phyloP scores from a whole-genome alignment of 1,284 basidiomycete species.

The Tremellales sp. region DNA sequence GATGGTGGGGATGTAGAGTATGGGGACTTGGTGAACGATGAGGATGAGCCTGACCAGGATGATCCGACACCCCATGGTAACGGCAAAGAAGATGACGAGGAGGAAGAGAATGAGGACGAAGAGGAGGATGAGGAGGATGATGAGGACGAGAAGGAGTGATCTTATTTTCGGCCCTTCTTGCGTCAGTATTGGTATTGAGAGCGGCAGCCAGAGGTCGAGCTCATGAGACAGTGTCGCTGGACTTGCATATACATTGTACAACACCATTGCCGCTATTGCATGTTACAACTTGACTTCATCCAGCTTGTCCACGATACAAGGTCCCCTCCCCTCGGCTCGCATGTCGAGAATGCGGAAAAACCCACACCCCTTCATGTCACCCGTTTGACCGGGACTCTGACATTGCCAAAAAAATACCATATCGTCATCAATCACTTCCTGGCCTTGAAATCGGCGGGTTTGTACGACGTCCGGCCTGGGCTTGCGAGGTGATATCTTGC shows the following conservation, averaged over 20 bases:
- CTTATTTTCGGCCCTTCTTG: too few relatives aligned
- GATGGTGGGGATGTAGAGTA: constrained; percentile 32
- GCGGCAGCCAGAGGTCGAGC: too few relatives aligned
- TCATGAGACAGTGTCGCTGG: too few relatives aligned
- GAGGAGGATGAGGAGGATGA: constrained; percentile 19
- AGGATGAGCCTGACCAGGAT: constrained; percentile 38
- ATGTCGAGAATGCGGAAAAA: constrained; percentile 78
- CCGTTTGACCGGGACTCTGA: constrained; percentile 68
- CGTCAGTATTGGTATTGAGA: too few relatives aligned
- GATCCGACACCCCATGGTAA: background rate
- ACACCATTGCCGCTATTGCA: background rate
- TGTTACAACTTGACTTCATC: background rate
- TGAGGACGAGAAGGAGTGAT: constrained; percentile 7
- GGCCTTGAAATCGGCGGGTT: background rate
- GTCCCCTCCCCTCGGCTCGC: constrained; percentile 61
- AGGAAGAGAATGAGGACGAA: constrained; percentile 17
- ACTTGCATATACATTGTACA: too few relatives aligned
- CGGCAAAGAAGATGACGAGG: too few relatives aligned
- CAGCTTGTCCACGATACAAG: constrained; percentile 30
- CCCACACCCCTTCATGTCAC: constrained; percentile 76
- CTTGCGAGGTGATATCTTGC: background rate
- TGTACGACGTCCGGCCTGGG: background rate
- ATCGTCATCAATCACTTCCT: constrained; percentile 31
- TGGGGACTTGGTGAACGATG: constrained; percentile 33
- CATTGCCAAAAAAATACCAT: constrained; percentile 81